Base-by-base conservation (phyloP, 805 yeast species). In the Zygosaccharomyces bailii region DNA sequence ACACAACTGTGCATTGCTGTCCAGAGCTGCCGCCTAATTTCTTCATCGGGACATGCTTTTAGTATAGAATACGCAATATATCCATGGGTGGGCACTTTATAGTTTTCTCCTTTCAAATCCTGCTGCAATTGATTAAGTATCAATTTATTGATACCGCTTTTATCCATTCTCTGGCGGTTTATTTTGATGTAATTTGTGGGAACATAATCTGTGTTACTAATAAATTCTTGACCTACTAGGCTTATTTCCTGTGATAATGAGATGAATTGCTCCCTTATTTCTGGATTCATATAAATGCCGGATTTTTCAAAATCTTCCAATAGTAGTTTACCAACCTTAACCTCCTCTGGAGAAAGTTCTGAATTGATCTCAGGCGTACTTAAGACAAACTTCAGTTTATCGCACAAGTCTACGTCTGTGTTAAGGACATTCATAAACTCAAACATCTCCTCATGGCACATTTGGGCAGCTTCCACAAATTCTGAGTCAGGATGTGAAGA, bases 401-500 rank as follows among this genome's bases (percentile, higher is more conserved):
- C 64, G 57, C 82, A 87, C 21, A 93, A 70, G 29, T 76, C 82
- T 11, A 80, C 84, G 43, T 87, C 83, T 2, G 98, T 90, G 63
- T 93, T 93, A 35, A 93, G 70, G 42, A 84, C 76, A 64, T 89
- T 93, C 99, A 93, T 93, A 64, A 83, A 90, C 58, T 89, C 95
- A 64, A 84, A 91, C 85, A 91, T 79, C 51, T 79, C 72, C 54
- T 87, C 95, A 60, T 91, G 96, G 29, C 93, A 84, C 34, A 76
- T 74, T 58, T 91, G 96, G 1, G 99, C 96, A 1, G 89, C 90
- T 31, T 72, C 73, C 8, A 84, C 73, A 74, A 86, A 88, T 13
- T 70, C 65, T 39, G 70, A 70, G 51, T 82, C 76, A 1, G 98
- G 97, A 60, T 91, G 98, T 1, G 84, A 81, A 18, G 88, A 89